phyloP scores from a whole-genome alignment of 2,329 filamentous ascomycete genomes.

The Coleophoma eucalyptorum region DNA sequence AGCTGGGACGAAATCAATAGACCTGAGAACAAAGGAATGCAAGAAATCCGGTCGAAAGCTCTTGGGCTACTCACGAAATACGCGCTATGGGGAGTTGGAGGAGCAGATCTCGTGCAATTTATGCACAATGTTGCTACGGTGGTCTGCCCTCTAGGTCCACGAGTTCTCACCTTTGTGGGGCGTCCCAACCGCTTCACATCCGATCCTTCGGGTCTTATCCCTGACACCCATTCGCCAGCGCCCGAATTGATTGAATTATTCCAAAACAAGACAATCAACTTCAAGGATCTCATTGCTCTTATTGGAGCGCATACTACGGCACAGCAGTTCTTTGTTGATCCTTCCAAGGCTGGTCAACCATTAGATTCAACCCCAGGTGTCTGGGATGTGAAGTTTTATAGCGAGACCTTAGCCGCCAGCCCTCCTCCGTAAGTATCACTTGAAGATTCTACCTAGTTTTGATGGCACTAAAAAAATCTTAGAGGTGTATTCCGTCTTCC shows the following conservation, averaged over 20 bases:
- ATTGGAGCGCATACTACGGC: slow-evolving; percentile 49
- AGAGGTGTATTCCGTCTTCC: slow-evolving; percentile 28
- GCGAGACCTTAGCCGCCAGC: slow-evolving; percentile 27
- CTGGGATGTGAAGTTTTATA: slow-evolving; percentile 48
- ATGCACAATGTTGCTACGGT: slow-evolving; percentile 42
- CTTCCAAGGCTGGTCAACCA: slow-evolving; percentile 22
- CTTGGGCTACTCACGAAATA: slow-evolving; percentile 35
- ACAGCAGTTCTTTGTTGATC: slow-evolving; percentile 38
- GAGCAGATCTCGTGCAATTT: slow-evolving; percentile 52
- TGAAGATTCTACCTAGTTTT: too few species aligned
- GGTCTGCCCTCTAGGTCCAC: slow-evolving; percentile 47
- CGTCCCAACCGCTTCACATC: slow-evolving; percentile 22
- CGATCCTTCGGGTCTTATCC: slow-evolving; percentile 36
- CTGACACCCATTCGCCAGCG: slow-evolving; percentile 34
- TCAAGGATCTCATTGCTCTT: slow-evolving; percentile 47
- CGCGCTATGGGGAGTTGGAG: slow-evolving; percentile 32
- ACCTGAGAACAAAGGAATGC: slow-evolving; percentile 41
- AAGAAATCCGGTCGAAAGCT: slow-evolving; percentile 30
- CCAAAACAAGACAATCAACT: slow-evolving; percentile 43
- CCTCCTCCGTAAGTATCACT: slow-evolving; percentile 12
- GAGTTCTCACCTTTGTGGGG: slow-evolving; percentile 45
- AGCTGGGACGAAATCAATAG: slow-evolving; percentile 31
- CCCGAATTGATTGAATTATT: slow-evolving; percentile 42
- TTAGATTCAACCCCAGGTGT: slow-evolving; percentile 44
- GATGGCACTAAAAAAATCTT: too few species aligned